These are phyloP conservation scores for Trametes sp. DNA, from an alignment of 1,284 basidiomycete species.

Conservation along the genomic window DNA sequence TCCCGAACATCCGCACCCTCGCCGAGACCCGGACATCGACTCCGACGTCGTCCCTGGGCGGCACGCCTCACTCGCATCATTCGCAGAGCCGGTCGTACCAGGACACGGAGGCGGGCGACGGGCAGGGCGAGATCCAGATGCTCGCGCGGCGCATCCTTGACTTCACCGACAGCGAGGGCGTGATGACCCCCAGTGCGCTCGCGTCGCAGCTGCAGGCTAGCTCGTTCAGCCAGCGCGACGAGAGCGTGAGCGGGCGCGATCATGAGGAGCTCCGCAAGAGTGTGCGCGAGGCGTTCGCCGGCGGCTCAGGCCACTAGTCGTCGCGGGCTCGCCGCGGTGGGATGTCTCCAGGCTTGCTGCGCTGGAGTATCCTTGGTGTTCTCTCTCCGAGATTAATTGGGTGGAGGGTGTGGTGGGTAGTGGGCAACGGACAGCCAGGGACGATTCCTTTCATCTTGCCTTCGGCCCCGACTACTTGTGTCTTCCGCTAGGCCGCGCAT, in stretches of 20 bases:
- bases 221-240: slow-evolving; percentile 51
- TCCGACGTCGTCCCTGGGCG: slow-evolving; percentile 70
- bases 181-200: slow-evolving; percentile 64
- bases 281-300: slow-evolving; percentile 76
- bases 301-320: slow-evolving; percentile 41
- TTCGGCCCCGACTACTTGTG: slow-evolving; percentile 8
- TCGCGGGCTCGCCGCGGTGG: not conserved
- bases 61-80: slow-evolving; percentile 77
- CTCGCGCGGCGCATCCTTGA: slow-evolving; percentile 87
- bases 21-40: slow-evolving; percentile 78
- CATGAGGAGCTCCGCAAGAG: slow-evolving; percentile 83
- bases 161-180: slow-evolving; percentile 74
- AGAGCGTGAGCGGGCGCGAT: slow-evolving; percentile 64
- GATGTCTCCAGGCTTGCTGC: not conserved
- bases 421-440: slow-evolving; percentile 26
- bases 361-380: slow-evolving; percentile 1
- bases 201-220: slow-evolving; percentile 71
- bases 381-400: slow-evolving; percentile 4
- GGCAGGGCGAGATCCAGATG: slow-evolving; percentile 87
- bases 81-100: slow-evolving; percentile 75
- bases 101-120: slow-evolving; percentile 84
- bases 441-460: slow-evolving; percentile 18
- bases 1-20: slow-evolving; percentile 86
- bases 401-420: slow-evolving; percentile 17
- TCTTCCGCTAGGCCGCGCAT: not conserved